A percentile compares a stretch with the other conserved stretches of the same genome.
Evolutionary conservation across 2,329 filamentous ascomycete species (phyloP).

Genomic region (Monilinia fructicola): DNA sequence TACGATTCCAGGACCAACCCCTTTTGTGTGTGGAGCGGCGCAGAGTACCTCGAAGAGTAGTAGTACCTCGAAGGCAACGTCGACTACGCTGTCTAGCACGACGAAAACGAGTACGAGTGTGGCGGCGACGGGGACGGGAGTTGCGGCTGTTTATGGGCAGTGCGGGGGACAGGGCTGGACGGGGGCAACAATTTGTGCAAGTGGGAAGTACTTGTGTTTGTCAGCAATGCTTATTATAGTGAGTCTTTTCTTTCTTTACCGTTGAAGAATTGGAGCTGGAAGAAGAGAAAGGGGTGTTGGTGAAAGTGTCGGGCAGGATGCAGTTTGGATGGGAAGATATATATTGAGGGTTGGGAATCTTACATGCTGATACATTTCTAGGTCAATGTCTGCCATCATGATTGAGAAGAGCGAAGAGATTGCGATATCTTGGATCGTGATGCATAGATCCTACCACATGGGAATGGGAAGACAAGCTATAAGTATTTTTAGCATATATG

Average conservation of each 20-base stretch:
- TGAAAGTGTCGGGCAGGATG: not conserved
- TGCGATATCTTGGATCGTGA: not conserved
- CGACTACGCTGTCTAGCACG: not conserved
- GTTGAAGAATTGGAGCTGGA: too few species aligned
- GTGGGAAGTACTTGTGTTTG: conserved; percentile 25
- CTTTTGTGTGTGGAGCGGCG: conserved; percentile 30
- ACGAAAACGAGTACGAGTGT: conserved; percentile 4
- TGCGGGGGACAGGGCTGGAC: conserved; percentile 14
- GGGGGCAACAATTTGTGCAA: conserved; percentile 8
- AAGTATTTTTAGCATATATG: too few species aligned
- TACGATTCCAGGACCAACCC: conserved; percentile 44
- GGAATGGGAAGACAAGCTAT: too few species aligned
- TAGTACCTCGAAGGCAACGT: not conserved
- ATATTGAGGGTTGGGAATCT: too few species aligned
- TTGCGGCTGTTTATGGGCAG: not conserved
- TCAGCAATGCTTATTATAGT: conserved; percentile 27
- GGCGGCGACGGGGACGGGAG: not conserved
- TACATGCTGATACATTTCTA: not conserved
- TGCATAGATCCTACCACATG: too few species aligned
- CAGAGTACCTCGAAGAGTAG: not conserved
- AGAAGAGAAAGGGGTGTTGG: too few species aligned
- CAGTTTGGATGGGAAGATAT: too few species aligned
- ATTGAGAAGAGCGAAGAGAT: not conserved
- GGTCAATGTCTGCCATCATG: conserved; percentile 12
- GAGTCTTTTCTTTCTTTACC: not conserved